phyloP scores from a whole-genome alignment of 352 stramenopile genomes.

The Phytophthora litchii region DNA sequence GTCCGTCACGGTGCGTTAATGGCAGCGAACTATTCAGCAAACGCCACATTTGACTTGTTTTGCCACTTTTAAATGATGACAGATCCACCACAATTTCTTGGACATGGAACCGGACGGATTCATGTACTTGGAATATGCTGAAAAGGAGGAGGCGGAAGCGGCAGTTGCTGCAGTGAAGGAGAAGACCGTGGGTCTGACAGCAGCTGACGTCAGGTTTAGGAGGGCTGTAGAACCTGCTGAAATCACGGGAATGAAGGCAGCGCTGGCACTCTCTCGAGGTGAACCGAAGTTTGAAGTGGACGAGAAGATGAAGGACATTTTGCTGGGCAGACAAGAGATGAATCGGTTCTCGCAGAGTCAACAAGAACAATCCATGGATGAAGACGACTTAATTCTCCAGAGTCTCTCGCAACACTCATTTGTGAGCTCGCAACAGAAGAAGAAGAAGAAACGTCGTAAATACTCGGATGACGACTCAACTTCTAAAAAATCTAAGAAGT shows the following conservation, averaged over 20 bases:
- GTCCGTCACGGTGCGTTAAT: slow-evolving; percentile 46
- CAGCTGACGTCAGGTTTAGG: slow-evolving; percentile 20
- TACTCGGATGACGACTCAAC: slow-evolving; percentile 5
- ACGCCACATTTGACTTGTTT: slow-evolving; percentile 1
- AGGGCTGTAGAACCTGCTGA: slow-evolving; percentile 8
- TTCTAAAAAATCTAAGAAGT: slow-evolving; percentile 7
- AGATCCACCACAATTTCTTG: slow-evolving; percentile 77
- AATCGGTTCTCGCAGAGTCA: slow-evolving; percentile 60
- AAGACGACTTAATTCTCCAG: slow-evolving; percentile 80
- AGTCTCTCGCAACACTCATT: slow-evolving; percentile 76
- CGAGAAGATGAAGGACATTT: slow-evolving; percentile 50
- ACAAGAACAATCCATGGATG: slow-evolving; percentile 37
- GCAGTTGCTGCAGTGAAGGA: slow-evolving; percentile 46
- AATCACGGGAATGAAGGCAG: slow-evolving; percentile 51
- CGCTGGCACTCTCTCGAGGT: slow-evolving; percentile 49
- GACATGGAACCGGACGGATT: slow-evolving; percentile 67
- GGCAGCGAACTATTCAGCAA: not conserved
- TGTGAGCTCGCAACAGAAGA: slow-evolving; percentile 35
- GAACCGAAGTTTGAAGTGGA: slow-evolving; percentile 33
- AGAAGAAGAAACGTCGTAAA: slow-evolving; percentile 34
- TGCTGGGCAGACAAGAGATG: slow-evolving; percentile 51
- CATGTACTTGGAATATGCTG: slow-evolving; percentile 65
- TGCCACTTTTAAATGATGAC: not conserved
- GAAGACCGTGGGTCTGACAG: slow-evolving; percentile 17
- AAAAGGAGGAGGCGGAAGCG: slow-evolving; percentile 38